A percentile compares a stretch with the other conserved stretches of the same genome.
phyloP scores from a whole-genome alignment of 2,329 filamentous ascomycete genomes.

The Cylindrodendrum hubeiense region DNA sequence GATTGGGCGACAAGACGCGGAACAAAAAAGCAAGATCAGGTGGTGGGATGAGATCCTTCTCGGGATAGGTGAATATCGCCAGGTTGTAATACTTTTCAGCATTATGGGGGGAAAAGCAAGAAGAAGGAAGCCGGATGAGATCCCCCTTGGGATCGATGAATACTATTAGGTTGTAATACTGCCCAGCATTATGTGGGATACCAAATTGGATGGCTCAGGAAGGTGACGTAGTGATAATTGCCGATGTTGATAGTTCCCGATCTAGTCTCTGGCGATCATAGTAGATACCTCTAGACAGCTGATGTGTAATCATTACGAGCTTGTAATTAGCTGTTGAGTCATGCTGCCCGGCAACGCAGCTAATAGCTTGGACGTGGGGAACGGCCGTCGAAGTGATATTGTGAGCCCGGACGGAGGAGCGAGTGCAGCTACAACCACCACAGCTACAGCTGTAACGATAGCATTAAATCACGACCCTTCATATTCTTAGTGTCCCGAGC shows the following conservation, averaged over 20 bases:
- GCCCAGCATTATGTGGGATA: neutral
- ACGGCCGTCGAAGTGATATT: neutral
- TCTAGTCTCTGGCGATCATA: neutral
- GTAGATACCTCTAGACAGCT: neutral
- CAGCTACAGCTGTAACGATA: neutral
- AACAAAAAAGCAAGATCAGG: constrained; percentile 1
- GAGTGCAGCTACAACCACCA: neutral
- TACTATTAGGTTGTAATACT: constrained; percentile 4
- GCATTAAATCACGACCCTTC: neutral
- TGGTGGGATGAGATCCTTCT: constrained; percentile 3
- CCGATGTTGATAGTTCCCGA: neutral
- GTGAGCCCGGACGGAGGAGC: neutral
- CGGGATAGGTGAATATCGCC: neutral
- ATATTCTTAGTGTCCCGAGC: too few species aligned
- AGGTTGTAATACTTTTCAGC: neutral
- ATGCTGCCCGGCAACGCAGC: constrained; percentile 20
- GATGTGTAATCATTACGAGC: neutral
- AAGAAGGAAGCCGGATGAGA: neutral
- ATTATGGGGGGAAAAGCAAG: neutral
- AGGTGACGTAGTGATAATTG: neutral
- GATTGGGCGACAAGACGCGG: neutral
- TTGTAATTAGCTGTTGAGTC: constrained; percentile 8
- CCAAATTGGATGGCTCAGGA: neutral
- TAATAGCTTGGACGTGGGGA: constrained; percentile 1
- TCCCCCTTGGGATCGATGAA: neutral